Conservation (phyloP, 2,329 filamentous ascomycete species). For the Karstenula rhodostoma region DNA sequence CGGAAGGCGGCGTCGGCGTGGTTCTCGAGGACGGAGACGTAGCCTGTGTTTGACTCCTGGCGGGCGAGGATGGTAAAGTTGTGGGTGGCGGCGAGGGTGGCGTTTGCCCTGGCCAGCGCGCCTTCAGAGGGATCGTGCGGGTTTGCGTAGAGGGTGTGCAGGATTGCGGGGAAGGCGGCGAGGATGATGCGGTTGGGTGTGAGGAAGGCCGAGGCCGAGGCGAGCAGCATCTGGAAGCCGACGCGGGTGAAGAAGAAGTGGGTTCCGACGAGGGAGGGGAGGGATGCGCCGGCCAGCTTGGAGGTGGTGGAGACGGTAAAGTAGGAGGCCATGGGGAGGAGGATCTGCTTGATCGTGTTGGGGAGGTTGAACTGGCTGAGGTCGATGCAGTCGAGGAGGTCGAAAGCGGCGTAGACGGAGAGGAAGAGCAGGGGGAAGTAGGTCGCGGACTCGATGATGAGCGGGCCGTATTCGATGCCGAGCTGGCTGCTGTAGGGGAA, state of each 20-base stretch:
- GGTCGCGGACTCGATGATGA: conserved; percentile 76
- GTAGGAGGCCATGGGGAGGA: conserved; percentile 72
- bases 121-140: conserved; percentile 72
- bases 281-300: conserved; percentile 50
- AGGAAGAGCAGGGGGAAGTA: conserved; percentile 63
- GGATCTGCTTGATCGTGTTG: conserved; percentile 67
- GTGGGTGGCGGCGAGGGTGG: conserved; percentile 64
- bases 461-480: conserved; percentile 75
- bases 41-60: conserved; percentile 86
- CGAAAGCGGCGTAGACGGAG: conserved; percentile 48
- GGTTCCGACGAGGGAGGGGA: conserved; percentile 65
- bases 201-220: conserved; percentile 69
- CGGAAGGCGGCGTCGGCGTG: conserved; percentile 71
- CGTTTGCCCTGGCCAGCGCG: conserved; percentile 70
- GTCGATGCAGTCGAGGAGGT: conserved; percentile 69
- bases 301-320: conserved; percentile 65
- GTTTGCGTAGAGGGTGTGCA: conserved; percentile 77
- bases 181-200: conserved; percentile 74
- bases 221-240: conserved; percentile 74
- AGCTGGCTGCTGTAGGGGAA: conserved; percentile 71
- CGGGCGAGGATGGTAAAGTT: conserved; percentile 82
- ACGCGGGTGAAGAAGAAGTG: conserved; percentile 73
- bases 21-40: conserved; percentile 89
- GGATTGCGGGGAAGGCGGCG: conserved; percentile 73
- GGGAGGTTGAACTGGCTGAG: conserved; percentile 64